phyloP scores from a whole-genome alignment of 2,329 filamentous ascomycete species.

The Fusarium chlamydosporum region DNA sequence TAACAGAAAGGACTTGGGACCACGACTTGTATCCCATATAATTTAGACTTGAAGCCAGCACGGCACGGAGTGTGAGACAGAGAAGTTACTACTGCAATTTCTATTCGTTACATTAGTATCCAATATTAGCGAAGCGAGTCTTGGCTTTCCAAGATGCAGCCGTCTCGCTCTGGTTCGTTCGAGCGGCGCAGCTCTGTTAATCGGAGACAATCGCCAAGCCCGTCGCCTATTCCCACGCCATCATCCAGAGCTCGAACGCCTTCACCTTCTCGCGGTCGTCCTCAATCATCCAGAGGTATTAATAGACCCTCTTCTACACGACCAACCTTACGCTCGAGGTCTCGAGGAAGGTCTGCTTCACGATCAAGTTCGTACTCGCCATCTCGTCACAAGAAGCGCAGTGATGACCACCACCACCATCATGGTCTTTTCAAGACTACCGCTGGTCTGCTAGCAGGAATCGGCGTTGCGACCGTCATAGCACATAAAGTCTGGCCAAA shows the following conservation, averaged over 20 bases:
- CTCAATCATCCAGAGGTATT: slow-evolving; percentile 17
- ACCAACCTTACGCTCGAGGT: slow-evolving; percentile 33
- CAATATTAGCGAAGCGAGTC: slow-evolving; percentile 21
- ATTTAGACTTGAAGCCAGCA: slow-evolving; percentile 5
- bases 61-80: slow-evolving; percentile 3
- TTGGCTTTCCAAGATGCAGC: slow-evolving; percentile 33
- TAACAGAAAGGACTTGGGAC: neutral
- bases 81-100: neutral
- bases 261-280: slow-evolving; percentile 40
- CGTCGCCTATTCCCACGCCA: slow-evolving; percentile 31
- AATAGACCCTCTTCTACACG: slow-evolving; percentile 11
- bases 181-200: slow-evolving; percentile 40
- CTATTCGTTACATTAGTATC: slow-evolving; percentile 5
- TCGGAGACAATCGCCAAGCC: slow-evolving; percentile 22
- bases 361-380: slow-evolving; percentile 45
- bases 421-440: slow-evolving; percentile 53
- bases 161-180: slow-evolving; percentile 41
- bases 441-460: slow-evolving; percentile 53
- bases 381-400: slow-evolving; percentile 33
- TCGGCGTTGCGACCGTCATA: slow-evolving; percentile 55
- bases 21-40: slow-evolving; percentile 23
- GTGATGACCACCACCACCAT: slow-evolving; percentile 38
- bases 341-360: slow-evolving; percentile 34
- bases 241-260: slow-evolving; percentile 29
- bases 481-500: slow-evolving; percentile 57